A percentile compares a stretch with the other conserved stretches of the same genome.
Evolutionary conservation across 352 stramenopile species (phyloP).

Genomic region (Pythium apleroticum): DNA sequence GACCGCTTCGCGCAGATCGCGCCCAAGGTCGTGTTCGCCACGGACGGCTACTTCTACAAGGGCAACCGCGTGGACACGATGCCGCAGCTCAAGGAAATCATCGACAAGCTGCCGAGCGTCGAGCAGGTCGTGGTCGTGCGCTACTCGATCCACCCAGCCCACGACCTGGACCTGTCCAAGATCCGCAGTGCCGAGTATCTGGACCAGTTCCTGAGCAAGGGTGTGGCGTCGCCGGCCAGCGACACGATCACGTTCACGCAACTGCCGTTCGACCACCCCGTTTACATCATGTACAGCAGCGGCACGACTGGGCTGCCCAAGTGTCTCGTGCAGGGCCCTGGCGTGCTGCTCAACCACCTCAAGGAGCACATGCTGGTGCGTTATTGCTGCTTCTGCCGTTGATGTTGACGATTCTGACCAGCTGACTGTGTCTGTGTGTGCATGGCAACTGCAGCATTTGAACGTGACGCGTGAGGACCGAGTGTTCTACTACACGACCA

Average conservation of each 20-base stretch:
- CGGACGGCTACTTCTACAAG: slow-evolving; percentile 82
- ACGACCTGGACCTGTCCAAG: slow-evolving; percentile 65
- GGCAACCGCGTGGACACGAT: slow-evolving; percentile 65
- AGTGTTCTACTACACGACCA: slow-evolving; percentile 86
- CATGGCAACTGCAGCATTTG: slow-evolving; percentile 38
- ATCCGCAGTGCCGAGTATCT: slow-evolving; percentile 54
- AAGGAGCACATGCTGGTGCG: slow-evolving; percentile 78
- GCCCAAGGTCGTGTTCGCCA: slow-evolving; percentile 75
- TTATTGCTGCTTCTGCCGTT: slow-evolving; percentile 6
- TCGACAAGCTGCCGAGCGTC: slow-evolving; percentile 60
- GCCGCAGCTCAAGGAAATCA: slow-evolving; percentile 55
- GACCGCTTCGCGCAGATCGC: slow-evolving; percentile 84
- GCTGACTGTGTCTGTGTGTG: background rate
- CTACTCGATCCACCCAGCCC: slow-evolving; percentile 52
- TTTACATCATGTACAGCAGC: slow-evolving; percentile 89
- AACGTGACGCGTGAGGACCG: slow-evolving; percentile 62
- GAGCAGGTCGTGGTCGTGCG: slow-evolving; percentile 61
- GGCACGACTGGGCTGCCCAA: slow-evolving; percentile 87
- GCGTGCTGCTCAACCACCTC: slow-evolving; percentile 75
- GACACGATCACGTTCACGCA: slow-evolving; percentile 64
- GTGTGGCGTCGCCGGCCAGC: slow-evolving; percentile 16
- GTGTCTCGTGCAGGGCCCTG: slow-evolving; percentile 81
- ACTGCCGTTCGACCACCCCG: slow-evolving; percentile 82
- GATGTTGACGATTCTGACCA: background rate
- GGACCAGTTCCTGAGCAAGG: slow-evolving; percentile 47